A percentile compares a stretch with the other conserved stretches of the same genome.
Evolutionary conservation across 139 green algal genomes (phyloP).

Genomic region (Marvania coccoides): DNA sequence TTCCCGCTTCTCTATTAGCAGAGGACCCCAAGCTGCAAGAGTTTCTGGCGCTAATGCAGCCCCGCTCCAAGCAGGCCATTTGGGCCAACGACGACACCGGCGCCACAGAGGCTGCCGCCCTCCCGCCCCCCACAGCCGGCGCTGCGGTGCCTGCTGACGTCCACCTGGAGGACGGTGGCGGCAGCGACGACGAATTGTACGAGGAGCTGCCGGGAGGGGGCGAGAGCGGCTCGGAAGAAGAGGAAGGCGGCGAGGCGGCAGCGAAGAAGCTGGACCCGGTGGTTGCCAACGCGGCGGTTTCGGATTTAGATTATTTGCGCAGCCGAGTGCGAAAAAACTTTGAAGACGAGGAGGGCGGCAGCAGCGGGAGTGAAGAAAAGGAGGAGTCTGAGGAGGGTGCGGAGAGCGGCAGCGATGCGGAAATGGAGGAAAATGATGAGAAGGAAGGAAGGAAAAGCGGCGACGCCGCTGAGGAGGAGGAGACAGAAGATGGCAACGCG

Average conservation of each 20-base stretch:
- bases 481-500: not conserved
- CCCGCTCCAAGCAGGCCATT: constrained; percentile 56
- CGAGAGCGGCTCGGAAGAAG: constrained; percentile 8
- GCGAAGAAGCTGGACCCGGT: too few relatives aligned
- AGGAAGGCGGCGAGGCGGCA: constrained; percentile 1
- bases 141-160: not conserved
- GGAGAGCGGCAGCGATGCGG: not conserved
- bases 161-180: constrained; percentile 9
- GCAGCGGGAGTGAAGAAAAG: not conserved
- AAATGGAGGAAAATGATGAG: constrained; percentile 3
- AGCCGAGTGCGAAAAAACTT: constrained; percentile 50
- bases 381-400: not conserved
- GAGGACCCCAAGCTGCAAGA: constrained; percentile 78
- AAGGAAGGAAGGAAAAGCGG: not conserved
- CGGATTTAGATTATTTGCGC: constrained; percentile 82
- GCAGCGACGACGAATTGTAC: constrained; percentile 23
- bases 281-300: constrained; percentile 48
- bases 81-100: constrained; percentile 81
- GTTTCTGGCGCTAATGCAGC: constrained; percentile 89
- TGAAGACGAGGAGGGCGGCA: constrained; percentile 27
- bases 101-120: not conserved
- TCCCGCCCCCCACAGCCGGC: not conserved
- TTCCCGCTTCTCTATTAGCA: not conserved
- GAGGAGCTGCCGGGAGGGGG: constrained; percentile 18
- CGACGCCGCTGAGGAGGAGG: not conserved